These are phyloP conservation scores for Grigorovia humatica DNA, from an alignment of 805 yeast genomes.

Conservation along the genomic window DNA sequence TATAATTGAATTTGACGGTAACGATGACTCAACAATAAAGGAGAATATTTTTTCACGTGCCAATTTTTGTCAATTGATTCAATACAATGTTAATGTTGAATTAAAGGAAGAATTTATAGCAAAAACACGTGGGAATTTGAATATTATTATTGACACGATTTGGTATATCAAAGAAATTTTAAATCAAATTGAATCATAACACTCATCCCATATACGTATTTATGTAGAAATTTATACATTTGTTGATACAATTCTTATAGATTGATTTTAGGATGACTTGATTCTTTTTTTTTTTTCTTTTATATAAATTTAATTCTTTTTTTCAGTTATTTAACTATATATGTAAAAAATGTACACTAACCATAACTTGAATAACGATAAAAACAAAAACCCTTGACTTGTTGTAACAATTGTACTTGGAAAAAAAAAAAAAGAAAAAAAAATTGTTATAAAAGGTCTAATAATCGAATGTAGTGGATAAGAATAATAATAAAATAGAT, in stretches of 20 bases:
- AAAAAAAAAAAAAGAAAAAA: too few species aligned
- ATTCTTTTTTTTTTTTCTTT: too few species aligned
- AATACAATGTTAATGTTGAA: conserved; percentile 29
- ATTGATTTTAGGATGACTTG: too few species aligned
- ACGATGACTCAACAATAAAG: neutral
- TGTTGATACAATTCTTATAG: too few species aligned
- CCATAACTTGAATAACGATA: too few species aligned
- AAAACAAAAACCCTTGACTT: too few species aligned
- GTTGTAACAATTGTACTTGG: neutral
- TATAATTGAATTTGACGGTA: conserved; percentile 8
- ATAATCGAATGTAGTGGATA: neutral
- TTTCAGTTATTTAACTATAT: too few species aligned
- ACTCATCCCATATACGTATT: too few species aligned
- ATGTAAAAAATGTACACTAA: too few species aligned
- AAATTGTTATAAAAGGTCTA: neutral
- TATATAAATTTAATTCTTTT: too few species aligned
- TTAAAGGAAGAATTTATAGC: conserved; percentile 27
- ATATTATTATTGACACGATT: conserved; percentile 18
- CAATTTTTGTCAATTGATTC: conserved; percentile 12
- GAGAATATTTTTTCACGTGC: neutral
- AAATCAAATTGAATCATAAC: conserved; percentile 14
- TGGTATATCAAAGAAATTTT: conserved; percentile 22
- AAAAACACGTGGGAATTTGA: conserved; percentile 23
- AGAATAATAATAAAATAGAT: too few species aligned
- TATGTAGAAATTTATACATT: too few species aligned